Conservation (phyloP, 495 filamentous ascomycete species). For the Darksidea phi region DNA sequence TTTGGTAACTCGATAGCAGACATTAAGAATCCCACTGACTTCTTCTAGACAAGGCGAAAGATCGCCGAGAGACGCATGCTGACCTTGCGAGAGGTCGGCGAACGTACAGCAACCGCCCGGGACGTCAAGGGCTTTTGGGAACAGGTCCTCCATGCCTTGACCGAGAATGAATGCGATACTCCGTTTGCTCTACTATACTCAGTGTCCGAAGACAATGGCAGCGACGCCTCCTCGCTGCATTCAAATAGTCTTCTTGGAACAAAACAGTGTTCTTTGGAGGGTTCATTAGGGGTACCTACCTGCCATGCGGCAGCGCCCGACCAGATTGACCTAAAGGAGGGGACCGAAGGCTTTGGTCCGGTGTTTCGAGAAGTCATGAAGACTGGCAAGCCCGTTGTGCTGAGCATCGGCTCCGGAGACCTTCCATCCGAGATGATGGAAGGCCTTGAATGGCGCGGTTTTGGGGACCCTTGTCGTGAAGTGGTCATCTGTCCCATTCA, state of each 20-base stretch:
- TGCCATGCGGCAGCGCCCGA: conserved; percentile 55
- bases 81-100: conserved; percentile 60
- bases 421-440: conserved; percentile 58
- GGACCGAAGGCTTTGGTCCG: conserved; percentile 62
- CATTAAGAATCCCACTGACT: background rate
- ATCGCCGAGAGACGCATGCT: conserved; percentile 43
- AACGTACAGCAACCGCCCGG: conserved; percentile 63
- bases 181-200: conserved; percentile 41
- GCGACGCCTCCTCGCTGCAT: conserved; percentile 52
- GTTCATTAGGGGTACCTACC: conserved; percentile 60
- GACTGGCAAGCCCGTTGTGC: conserved; percentile 54
- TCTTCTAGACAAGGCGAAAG: conserved; percentile 31
- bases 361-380: conserved; percentile 68
- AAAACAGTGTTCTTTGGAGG: conserved; percentile 60
- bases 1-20: too few relatives aligned
- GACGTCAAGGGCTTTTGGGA: conserved; percentile 50
- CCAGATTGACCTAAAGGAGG: conserved; percentile 59
- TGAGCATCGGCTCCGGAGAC: conserved; percentile 58
- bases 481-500: conserved; percentile 70
- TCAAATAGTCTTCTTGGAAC: conserved; percentile 55
- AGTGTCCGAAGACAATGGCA: conserved; percentile 36
- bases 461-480: conserved; percentile 61
- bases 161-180: conserved; percentile 36
- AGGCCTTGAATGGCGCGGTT: conserved; percentile 63
- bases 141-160: conserved; percentile 32